Evolutionary conservation across 75 land plant genomes (phyloP).

Genomic region (Gnetum montanum): DNA sequence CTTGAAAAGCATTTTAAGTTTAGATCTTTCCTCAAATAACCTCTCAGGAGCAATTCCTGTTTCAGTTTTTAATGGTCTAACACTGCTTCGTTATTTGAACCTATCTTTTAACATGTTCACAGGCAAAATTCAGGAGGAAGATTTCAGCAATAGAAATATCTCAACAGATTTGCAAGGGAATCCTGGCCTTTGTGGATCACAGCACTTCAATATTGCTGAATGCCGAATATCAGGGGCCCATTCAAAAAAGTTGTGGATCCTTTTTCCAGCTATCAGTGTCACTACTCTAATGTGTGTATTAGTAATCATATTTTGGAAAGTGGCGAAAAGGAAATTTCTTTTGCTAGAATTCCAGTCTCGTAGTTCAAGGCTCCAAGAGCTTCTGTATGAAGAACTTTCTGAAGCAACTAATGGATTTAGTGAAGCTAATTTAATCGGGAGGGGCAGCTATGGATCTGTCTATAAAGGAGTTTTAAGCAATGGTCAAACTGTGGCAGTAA

Average conservation of each 20-base stretch:
- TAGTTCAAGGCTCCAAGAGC: no score
- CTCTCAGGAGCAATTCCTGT: slow-evolving; percentile 21
- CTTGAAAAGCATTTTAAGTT: slow-evolving; percentile 5
- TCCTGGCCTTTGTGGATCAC: slow-evolving; percentile 2
- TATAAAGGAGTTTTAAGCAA: slow-evolving; percentile 11
- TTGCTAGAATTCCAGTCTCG: neutral
- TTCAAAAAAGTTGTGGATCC: neutral
- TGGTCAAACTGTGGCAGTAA: slow-evolving; percentile 9
- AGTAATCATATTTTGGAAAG: no score
- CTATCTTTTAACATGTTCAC: slow-evolving; percentile 16
- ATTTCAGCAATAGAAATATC: no score
- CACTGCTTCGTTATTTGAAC: slow-evolving; percentile 5
- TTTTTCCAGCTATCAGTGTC: neutral
- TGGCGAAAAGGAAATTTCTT: neutral
- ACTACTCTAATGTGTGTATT: neutral
- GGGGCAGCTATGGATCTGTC: slow-evolving; percentile 10
- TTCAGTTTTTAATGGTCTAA: slow-evolving; percentile 9
- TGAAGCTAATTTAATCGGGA: slow-evolving; percentile 6
- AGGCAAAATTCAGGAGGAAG: slow-evolving; percentile 16
- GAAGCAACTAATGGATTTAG: slow-evolving; percentile 13
- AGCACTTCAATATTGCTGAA: neutral
- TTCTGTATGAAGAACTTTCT: slow-evolving; percentile 7
- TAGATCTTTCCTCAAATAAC: slow-evolving; percentile 20
- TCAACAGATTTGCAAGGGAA: neutral
- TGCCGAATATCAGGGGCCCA: neutral